Conservation (phyloP, 2,329 filamentous ascomycete genomes). For the Cladosporium sp. region DNA sequence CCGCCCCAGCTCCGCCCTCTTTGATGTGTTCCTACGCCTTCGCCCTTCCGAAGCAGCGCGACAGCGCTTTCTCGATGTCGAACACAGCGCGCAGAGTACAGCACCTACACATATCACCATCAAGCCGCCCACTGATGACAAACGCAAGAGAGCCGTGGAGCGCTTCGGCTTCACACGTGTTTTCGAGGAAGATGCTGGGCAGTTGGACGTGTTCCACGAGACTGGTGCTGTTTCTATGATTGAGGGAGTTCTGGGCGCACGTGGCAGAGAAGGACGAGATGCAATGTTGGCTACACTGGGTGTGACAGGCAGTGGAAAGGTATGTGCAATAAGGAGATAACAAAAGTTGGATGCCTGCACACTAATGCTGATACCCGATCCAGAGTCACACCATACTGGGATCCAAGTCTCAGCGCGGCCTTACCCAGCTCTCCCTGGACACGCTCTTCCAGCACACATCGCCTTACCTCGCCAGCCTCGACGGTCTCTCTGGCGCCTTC, state of each 20-base stretch:
- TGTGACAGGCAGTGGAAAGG: conserved; percentile 95
- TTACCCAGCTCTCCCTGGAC: conserved; percentile 89
- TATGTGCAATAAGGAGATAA: conserved; percentile 33
- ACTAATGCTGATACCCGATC: conserved; percentile 8
- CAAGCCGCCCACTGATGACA: conserved; percentile 68
- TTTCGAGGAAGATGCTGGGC: conserved; percentile 79
- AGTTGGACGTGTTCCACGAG: conserved; percentile 81
- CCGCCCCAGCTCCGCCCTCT: conserved; percentile 51
- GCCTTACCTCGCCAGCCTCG: conserved; percentile 61
- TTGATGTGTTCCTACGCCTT: conserved; percentile 86
- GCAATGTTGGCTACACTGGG: conserved; percentile 86
- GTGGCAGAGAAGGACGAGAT: conserved; percentile 76
- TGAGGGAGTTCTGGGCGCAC: conserved; percentile 71
- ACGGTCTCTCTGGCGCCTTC: conserved; percentile 57
- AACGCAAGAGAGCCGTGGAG: conserved; percentile 80
- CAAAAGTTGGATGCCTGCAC: background rate
- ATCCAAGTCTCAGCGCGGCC: conserved; percentile 75
- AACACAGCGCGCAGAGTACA: conserved; percentile 26
- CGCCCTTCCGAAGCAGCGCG: conserved; percentile 42
- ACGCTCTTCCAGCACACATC: conserved; percentile 80
- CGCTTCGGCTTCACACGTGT: conserved; percentile 92
- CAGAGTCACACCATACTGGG: conserved; percentile 96
- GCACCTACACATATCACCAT: conserved; percentile 49
- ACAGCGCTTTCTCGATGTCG: conserved; percentile 73
- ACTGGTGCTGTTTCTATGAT: conserved; percentile 71